Evolutionary conservation across 345 rosid species (phyloP).

Genomic region (Eucalyptus erythrocorys): DNA sequence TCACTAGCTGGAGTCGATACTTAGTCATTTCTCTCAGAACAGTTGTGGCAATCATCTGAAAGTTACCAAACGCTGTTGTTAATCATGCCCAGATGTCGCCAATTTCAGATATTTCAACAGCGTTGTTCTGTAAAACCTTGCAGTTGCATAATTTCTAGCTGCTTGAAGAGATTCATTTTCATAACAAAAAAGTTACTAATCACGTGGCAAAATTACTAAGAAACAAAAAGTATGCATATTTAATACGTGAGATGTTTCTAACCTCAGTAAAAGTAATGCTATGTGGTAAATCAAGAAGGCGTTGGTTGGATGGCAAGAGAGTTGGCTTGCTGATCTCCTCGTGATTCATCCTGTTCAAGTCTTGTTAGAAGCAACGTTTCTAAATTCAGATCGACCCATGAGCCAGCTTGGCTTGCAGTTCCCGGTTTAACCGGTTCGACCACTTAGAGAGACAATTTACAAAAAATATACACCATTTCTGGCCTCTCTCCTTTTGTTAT

Average conservation of each 20-base stretch:
- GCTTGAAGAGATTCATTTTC: not conserved
- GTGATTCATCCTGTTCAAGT: not conserved
- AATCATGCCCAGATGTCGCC: too few species aligned
- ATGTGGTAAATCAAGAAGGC: not conserved
- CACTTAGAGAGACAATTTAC: not conserved
- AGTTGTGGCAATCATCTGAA: too few species aligned
- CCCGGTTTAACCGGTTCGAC: not conserved
- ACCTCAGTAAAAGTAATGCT: not conserved
- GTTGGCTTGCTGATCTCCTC: not conserved
- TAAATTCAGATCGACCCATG: not conserved
- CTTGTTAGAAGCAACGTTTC: not conserved
- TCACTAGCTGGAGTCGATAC: not conserved
- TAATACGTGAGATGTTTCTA: not conserved
- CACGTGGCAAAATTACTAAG: not conserved
- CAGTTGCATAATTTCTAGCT: not conserved
- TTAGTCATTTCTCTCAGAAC: not conserved
- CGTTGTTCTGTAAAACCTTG: not conserved
- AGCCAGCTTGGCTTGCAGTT: not conserved
- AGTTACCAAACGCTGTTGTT: too few species aligned
- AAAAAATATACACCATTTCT: not conserved
- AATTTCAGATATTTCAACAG: too few species aligned
- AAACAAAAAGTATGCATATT: not conserved
- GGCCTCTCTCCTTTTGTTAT: not conserved
- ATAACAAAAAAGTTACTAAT: not conserved
- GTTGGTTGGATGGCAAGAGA: not conserved